These are phyloP conservation scores for Cryptococcus maquisensis DNA, from an alignment of 1,284 basidiomycete species.

Conservation along the genomic window DNA sequence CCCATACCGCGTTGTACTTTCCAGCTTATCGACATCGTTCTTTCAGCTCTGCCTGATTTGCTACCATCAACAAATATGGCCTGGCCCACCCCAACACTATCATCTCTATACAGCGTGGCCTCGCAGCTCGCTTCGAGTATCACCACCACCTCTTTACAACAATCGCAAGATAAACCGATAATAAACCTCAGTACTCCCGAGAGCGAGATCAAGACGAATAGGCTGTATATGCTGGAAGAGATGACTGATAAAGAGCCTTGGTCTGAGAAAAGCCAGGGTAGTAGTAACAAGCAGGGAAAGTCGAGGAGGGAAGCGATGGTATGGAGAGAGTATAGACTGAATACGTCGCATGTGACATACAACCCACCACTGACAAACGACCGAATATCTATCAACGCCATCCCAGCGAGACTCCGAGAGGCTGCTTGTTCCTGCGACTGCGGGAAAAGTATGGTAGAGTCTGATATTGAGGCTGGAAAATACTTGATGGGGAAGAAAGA, in stretches of 20 bases:
- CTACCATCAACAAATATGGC: too few relatives aligned
- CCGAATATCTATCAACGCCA: not conserved
- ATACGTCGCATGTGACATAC: not conserved
- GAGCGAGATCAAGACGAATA: not conserved
- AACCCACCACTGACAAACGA: not conserved
- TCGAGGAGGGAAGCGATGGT: not conserved
- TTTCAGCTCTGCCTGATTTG: too few relatives aligned
- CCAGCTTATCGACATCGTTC: too few relatives aligned
- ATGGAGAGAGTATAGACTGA: not conserved
- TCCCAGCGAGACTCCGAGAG: not conserved
- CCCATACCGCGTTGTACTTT: too few relatives aligned
- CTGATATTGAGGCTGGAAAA: not conserved
- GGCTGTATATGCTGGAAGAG: not conserved
- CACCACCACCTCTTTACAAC: too few relatives aligned
- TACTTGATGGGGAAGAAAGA: not conserved
- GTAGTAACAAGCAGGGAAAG: not conserved
- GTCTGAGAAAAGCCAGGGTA: not conserved
- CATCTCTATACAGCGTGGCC: too few relatives aligned
- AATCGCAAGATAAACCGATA: not conserved
- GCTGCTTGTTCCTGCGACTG: not conserved
- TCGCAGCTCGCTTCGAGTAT: too few relatives aligned
- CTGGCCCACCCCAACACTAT: too few relatives aligned
- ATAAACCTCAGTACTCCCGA: not conserved
- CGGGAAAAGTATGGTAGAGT: not conserved
- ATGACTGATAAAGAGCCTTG: not conserved